Evolutionary conservation across 352 stramenopile species (phyloP).

Genomic region (Phytophthora hibernalis): DNA sequence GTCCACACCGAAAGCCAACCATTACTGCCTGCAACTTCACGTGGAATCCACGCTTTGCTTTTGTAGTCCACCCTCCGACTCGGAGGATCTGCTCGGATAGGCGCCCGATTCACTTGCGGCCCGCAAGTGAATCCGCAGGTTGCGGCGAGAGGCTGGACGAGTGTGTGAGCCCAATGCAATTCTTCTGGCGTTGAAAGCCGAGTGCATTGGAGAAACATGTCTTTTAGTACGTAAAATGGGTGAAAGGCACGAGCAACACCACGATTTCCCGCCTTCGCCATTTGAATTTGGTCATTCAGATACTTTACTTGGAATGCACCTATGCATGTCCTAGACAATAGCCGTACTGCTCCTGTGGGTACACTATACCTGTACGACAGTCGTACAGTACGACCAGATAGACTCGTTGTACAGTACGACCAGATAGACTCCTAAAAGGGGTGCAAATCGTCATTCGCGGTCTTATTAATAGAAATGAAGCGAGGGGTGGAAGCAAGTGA

Average conservation of each 20-base stretch:
- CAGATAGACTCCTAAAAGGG: not conserved
- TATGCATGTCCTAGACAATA: too few species aligned
- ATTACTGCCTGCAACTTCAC: constrained; percentile 17
- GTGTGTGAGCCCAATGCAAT: not conserved
- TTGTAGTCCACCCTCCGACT: constrained; percentile 7
- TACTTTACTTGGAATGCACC: too few species aligned
- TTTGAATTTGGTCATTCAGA: too few species aligned
- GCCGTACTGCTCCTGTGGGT: too few species aligned
- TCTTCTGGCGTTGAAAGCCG: not conserved
- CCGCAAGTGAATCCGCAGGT: too few species aligned
- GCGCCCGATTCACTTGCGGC: not conserved
- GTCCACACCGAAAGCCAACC: constrained; percentile 16
- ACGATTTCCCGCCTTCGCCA: too few species aligned
- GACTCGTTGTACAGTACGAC: too few species aligned
- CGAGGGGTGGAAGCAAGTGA: constrained; percentile 8
- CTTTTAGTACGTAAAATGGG: too few species aligned
- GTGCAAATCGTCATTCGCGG: not conserved
- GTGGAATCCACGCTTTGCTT: not conserved
- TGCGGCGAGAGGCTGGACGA: constrained; percentile 5
- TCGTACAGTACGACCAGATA: too few species aligned
- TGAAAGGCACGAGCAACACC: too few species aligned
- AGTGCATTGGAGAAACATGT: too few species aligned
- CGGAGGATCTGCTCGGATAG: constrained; percentile 14
- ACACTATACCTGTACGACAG: too few species aligned
- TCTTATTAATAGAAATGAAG: constrained; percentile 26